These are phyloP conservation scores for Pterocarpus macrocarpus DNA, from an alignment of 306 rosid species.

Conservation along the genomic window DNA sequence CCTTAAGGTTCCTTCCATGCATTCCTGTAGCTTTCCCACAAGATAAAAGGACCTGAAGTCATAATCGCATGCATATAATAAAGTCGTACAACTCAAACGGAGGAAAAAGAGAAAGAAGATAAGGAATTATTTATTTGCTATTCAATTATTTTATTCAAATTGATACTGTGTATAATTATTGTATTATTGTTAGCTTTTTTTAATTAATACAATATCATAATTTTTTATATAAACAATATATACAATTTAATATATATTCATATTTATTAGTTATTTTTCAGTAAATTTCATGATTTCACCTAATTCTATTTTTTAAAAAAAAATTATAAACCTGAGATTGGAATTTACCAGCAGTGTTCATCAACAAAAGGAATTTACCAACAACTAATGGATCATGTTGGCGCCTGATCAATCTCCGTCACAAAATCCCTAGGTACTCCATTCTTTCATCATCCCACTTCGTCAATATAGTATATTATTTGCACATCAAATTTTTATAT, in stretches of 20 bases:
- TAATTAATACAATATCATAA: neutral
- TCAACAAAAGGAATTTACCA: too few relatives aligned
- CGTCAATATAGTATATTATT: too few relatives aligned
- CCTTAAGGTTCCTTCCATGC: neutral
- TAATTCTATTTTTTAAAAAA: too few relatives aligned
- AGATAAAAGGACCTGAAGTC: slow-evolving; percentile 43
- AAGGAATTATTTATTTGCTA: neutral
- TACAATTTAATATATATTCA: neutral
- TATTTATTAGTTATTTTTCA: too few relatives aligned
- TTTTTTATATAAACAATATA: neutral
- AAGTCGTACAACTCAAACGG: slow-evolving; percentile 30
- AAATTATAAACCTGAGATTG: too few relatives aligned
- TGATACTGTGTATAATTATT: neutral
- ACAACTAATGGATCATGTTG: too few relatives aligned
- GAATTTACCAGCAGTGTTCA: too few relatives aligned
- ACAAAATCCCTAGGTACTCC: too few relatives aligned
- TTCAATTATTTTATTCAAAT: neutral
- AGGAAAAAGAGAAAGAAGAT: slow-evolving; percentile 4
- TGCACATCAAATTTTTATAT: too few relatives aligned
- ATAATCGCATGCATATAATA: slow-evolving; percentile 45
- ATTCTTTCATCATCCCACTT: too few relatives aligned
- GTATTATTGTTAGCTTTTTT: neutral
- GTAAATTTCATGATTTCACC: too few relatives aligned
- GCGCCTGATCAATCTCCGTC: too few relatives aligned
- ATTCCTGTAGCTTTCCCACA: slow-evolving; percentile 29